phyloP scores from a whole-genome alignment of 768 basidiomycete genomes.

The Mycena rebaudengoi region DNA sequence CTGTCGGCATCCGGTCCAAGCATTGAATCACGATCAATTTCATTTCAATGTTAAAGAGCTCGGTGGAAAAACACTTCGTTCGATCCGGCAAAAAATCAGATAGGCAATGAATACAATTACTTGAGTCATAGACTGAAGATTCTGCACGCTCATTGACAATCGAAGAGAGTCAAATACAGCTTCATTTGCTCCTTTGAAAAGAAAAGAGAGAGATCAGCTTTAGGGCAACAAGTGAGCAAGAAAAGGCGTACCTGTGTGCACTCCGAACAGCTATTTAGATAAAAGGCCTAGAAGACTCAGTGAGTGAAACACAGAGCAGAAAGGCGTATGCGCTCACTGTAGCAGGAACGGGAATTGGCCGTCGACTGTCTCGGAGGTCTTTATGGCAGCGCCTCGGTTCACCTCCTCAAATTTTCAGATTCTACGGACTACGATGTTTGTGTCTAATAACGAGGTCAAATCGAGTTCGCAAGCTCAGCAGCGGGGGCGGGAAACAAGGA shows the following conservation, averaged over 20 bases:
- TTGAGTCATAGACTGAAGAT: too few species aligned
- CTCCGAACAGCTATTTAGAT: neutral
- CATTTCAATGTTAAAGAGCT: too few species aligned
- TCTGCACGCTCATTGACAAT: too few species aligned
- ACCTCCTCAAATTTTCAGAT: slow-evolving; percentile 13
- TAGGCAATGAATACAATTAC: too few species aligned
- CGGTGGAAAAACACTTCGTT: too few species aligned
- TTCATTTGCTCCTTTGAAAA: neutral
- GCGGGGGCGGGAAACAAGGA: neutral
- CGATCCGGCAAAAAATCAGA: too few species aligned
- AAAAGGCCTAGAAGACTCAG: neutral
- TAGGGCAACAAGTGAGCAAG: too few species aligned
- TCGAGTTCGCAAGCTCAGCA: neutral
- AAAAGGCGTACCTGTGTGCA: slow-evolving; percentile 7
- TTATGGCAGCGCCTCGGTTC: slow-evolving; percentile 14
- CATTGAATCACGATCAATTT: too few species aligned
- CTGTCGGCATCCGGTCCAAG: too few species aligned
- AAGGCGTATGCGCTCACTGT: slow-evolving; percentile 3
- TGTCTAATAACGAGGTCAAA: slow-evolving; percentile 1
- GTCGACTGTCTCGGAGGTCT: slow-evolving; percentile 20
- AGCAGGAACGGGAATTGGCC: slow-evolving; percentile 16
- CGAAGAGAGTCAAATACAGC: neutral
- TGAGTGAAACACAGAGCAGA: neutral
- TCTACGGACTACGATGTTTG: slow-evolving; percentile 13
- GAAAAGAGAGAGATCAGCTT: neutral